Conservation (phyloP, 257 asterid species). For the Solanum appendiculatum region DNA sequence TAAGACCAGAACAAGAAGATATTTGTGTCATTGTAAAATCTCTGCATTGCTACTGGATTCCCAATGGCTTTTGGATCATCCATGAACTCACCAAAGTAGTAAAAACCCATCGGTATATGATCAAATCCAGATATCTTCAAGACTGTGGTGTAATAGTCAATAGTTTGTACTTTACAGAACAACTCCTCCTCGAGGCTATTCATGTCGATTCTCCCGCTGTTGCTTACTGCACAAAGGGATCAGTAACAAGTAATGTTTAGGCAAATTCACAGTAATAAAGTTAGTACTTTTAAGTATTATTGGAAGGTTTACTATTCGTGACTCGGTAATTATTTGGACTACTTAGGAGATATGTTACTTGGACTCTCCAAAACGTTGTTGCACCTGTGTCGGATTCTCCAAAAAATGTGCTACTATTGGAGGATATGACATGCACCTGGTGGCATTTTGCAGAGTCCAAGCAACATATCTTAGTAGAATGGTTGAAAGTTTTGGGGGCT, state of each 20-base stretch:
- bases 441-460: not conserved
- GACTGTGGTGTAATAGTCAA: not conserved
- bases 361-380: not conserved
- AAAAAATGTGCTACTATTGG: not conserved
- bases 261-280: not conserved
- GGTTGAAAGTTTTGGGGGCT: not conserved
- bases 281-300: no score
- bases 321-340: not conserved
- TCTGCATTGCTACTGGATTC: not conserved
- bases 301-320: not conserved
- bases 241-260: not conserved
- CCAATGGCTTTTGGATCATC: not conserved
- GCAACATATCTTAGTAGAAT: not conserved
- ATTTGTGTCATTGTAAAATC: not conserved
- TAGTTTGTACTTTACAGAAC: not conserved
- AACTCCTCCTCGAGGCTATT: not conserved
- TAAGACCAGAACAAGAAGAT: not conserved
- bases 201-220: not conserved
- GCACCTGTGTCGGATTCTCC: not conserved
- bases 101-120: not conserved
- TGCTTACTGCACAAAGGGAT: not conserved
- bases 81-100: not conserved
- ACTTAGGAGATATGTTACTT: not conserved
- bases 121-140: not conserved
- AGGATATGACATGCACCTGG: not conserved